These are phyloP conservation scores for Ceratocystis colombiana DNA, from an alignment of 2,329 filamentous ascomycete genomes.

Conservation along the genomic window DNA sequence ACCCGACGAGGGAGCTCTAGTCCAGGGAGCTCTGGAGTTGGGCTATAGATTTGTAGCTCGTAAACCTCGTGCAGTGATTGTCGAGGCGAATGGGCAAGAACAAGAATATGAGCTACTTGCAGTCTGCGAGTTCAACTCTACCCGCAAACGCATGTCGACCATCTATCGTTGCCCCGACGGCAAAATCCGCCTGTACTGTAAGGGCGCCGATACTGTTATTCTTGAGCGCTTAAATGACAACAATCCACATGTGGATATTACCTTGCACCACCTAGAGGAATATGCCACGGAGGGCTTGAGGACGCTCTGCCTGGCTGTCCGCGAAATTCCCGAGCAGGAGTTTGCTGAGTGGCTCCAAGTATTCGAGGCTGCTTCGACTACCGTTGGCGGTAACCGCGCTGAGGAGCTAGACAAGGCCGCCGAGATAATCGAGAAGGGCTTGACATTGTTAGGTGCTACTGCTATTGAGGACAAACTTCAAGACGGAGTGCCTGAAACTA, in stretches of 20 bases:
- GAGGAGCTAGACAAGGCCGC: conserved; percentile 96
- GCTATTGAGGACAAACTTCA: conserved; percentile 96
- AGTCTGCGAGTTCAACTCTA: conserved; percentile 92
- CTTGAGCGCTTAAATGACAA: conserved; percentile 75
- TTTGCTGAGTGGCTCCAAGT: conserved; percentile 79
- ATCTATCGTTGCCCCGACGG: conserved; percentile 95
- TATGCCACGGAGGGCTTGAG: conserved; percentile 93
- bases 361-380: conserved; percentile 79
- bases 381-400: conserved; percentile 80
- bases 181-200: conserved; percentile 86
- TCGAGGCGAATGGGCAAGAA: conserved; percentile 61
- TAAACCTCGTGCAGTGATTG: conserved; percentile 79
- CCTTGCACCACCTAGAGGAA: conserved; percentile 90
- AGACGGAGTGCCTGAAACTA: conserved; percentile 95
- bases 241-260: conserved; percentile 81
- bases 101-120: conserved; percentile 83
- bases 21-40: conserved; percentile 74
- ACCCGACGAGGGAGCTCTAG: conserved; percentile 91
- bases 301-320: conserved; percentile 88
- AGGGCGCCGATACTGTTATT: conserved; percentile 96
- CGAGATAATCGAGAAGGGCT: conserved; percentile 86
- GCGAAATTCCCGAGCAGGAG: conserved; percentile 81
- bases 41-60: conserved; percentile 87
- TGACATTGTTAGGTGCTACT: conserved; percentile 84
- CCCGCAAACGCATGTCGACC: conserved; percentile 92